phyloP scores from a whole-genome alignment of 1,284 basidiomycete genomes.

The Anthracocystis panici-leucophaei region DNA sequence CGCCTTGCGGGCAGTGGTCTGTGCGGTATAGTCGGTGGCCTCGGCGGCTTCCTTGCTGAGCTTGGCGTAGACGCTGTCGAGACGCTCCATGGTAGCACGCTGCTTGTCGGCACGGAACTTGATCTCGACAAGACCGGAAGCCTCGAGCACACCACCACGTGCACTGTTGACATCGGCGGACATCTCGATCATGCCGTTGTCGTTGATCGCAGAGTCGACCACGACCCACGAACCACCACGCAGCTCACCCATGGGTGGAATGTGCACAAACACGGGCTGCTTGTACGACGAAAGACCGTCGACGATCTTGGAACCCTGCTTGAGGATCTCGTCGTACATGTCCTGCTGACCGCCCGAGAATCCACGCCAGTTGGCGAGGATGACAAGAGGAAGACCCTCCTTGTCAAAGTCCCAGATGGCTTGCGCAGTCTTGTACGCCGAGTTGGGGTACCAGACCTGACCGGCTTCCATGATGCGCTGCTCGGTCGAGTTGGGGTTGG shows the following conservation, averaged over 20 bases:
- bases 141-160: conserved; percentile 92
- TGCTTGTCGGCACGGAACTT: conserved; percentile 79
- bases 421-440: conserved; percentile 99
- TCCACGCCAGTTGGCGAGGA: conserved; percentile 99
- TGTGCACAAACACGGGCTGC: conserved; percentile 99
- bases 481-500: conserved; percentile 96
- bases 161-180: conserved; percentile 85
- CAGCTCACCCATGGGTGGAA: conserved; percentile 97
- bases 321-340: conserved; percentile 76
- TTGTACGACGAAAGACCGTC: conserved; percentile 97
- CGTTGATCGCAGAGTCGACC: conserved; percentile 92
- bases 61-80: conserved; percentile 85
- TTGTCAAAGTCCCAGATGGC: conserved; percentile 99
- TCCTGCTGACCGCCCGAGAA: conserved; percentile 99
- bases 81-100: conserved; percentile 91
- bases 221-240: conserved; percentile 99
- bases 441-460: conserved; percentile 99
- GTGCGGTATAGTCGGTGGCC: conserved; percentile 78
- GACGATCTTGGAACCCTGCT: conserved; percentile 78
- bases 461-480: conserved; percentile 99
- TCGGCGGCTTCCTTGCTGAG: conserved; percentile 77
- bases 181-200: conserved; percentile 94
- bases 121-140: conserved; percentile 87
- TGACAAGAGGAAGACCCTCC: conserved; percentile 94
- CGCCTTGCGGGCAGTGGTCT: conserved; percentile 72